phyloP scores from a whole-genome alignment of 164 flowering plant genomes.

The Magnolia officinalis region DNA sequence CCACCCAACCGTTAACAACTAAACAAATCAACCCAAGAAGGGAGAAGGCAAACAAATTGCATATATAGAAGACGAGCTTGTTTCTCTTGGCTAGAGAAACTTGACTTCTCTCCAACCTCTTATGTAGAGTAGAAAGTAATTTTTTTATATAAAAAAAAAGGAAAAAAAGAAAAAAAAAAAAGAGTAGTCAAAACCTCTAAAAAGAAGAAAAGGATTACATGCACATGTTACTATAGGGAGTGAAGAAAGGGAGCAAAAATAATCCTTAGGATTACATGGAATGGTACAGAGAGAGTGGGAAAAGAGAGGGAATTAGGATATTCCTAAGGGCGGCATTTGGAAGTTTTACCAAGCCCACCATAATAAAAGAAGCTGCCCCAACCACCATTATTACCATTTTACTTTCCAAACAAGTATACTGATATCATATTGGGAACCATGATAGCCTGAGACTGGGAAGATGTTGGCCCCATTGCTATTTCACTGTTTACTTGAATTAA shows the following conservation, averaged over 20 bases:
- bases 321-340: slow-evolving; percentile 37
- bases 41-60: slow-evolving; percentile 34
- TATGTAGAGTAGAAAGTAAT: slow-evolving; percentile 17
- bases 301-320: not conserved
- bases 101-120: slow-evolving; percentile 39
- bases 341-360: slow-evolving; percentile 53
- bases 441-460: slow-evolving; percentile 68
- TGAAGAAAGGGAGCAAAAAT: slow-evolving; percentile 10
- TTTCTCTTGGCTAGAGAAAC: slow-evolving; percentile 43
- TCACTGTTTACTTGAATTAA: slow-evolving; percentile 80
- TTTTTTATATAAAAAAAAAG: not conserved
- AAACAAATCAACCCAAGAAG: slow-evolving; percentile 35
- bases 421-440: slow-evolving; percentile 84
- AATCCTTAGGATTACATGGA: slow-evolving; percentile 17
- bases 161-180: no score
- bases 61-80: slow-evolving; percentile 27
- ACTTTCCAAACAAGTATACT: slow-evolving; percentile 89
- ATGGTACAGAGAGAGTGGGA: slow-evolving; percentile 30
- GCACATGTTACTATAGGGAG: slow-evolving; percentile 27
- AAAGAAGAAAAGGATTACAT: slow-evolving; percentile 10
- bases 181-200: slow-evolving; percentile 41
- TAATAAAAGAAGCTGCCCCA: slow-evolving; percentile 53
- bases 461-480: slow-evolving; percentile 93
- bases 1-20: slow-evolving; percentile 12
- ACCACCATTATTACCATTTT: slow-evolving; percentile 61